Percentiles rank a stretch among this genome's conserved stretches.
Evolutionary conservation across 2,329 filamentous ascomycete genomes (phyloP).

Genomic region (Dactylellina cionopaga): DNA sequence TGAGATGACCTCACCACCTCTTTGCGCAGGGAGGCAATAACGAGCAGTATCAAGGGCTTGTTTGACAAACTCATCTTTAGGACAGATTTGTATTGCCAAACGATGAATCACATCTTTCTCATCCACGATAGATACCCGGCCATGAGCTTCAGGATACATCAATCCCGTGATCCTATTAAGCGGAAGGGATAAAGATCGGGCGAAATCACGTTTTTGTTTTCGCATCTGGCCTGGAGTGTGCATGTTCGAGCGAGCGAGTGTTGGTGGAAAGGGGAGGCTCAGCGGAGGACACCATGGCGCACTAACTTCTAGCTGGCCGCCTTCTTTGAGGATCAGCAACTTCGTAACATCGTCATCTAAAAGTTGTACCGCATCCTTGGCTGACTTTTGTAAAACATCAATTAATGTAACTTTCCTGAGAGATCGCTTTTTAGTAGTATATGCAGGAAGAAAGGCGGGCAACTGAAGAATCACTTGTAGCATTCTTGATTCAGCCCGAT

Average conservation of each 20-base stretch:
- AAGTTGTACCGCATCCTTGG: conserved; percentile 56
- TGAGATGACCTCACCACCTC: conserved; percentile 55
- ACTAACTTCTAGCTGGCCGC: conserved; percentile 55
- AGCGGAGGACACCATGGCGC: conserved; percentile 55
- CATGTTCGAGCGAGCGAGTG: conserved; percentile 55
- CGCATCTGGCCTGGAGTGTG: conserved; percentile 56
- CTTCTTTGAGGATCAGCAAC: conserved; percentile 55
- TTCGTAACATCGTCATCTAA: conserved; percentile 55
- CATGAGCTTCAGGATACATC: conserved; percentile 55
- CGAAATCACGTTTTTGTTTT: conserved; percentile 56
- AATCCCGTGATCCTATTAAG: conserved; percentile 54
- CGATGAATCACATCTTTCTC: conserved; percentile 56
- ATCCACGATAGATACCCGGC: conserved; percentile 56
- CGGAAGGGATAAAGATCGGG: conserved; percentile 55
- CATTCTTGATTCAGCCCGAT: conserved; percentile 43
- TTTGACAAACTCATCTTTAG: conserved; percentile 55
- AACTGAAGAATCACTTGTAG: conserved; percentile 46
- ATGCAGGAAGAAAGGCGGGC: conserved; percentile 61
- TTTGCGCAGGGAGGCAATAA: conserved; percentile 53
- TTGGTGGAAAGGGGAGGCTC: conserved; percentile 54
- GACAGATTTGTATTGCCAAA: conserved; percentile 55
- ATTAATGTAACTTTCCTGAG: conserved; percentile 52
- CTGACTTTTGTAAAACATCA: conserved; percentile 43
- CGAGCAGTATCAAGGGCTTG: conserved; percentile 55
- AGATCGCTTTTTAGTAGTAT: conserved; percentile 59